Conservation (phyloP, 768 basidiomycete species). For the Phylloporus sp. region DNA sequence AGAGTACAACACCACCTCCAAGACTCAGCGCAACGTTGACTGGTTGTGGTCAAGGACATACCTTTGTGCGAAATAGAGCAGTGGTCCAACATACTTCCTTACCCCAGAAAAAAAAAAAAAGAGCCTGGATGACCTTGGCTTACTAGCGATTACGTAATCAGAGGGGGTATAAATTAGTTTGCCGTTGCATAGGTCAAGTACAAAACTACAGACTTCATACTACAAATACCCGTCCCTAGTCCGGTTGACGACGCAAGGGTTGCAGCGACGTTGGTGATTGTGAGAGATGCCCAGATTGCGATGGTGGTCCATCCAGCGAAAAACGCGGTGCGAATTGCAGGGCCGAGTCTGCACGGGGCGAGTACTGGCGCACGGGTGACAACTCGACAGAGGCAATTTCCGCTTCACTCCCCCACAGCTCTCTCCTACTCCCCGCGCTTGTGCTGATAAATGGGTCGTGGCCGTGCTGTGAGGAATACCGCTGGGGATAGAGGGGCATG, state of each 20-base stretch:
- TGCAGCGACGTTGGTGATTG: conserved; percentile 16
- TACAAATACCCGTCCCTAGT: neutral
- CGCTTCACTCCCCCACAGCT: conserved; percentile 22
- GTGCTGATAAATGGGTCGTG: conserved; percentile 5
- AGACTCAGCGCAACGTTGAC: conserved; percentile 3
- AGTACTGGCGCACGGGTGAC: conserved; percentile 6
- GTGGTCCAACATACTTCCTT: conserved; percentile 76
- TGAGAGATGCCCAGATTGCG: conserved; percentile 1
- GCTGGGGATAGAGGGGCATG: conserved; percentile 19
- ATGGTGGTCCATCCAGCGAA: conserved; percentile 11
- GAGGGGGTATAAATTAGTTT: conserved; percentile 6
- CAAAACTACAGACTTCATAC: conserved; percentile 2
- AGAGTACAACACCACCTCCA: conserved; percentile 86
- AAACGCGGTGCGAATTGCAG: conserved; percentile 12
- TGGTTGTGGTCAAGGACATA: conserved; percentile 22
- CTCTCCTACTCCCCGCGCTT: conserved; percentile 21
- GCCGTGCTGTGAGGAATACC: conserved; percentile 13
- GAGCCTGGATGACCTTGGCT: neutral
- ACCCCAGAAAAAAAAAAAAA: neutral
- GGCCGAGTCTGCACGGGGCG: conserved; percentile 1
- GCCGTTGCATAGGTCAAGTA: conserved; percentile 2
- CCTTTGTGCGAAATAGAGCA: conserved; percentile 96
- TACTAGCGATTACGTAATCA: conserved; percentile 8
- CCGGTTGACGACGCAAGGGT: conserved; percentile 25
- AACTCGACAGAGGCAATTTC: conserved; percentile 6